These are phyloP conservation scores for Plicaturopsis crispa DNA, from an alignment of 768 basidiomycete species.

Conservation along the genomic window DNA sequence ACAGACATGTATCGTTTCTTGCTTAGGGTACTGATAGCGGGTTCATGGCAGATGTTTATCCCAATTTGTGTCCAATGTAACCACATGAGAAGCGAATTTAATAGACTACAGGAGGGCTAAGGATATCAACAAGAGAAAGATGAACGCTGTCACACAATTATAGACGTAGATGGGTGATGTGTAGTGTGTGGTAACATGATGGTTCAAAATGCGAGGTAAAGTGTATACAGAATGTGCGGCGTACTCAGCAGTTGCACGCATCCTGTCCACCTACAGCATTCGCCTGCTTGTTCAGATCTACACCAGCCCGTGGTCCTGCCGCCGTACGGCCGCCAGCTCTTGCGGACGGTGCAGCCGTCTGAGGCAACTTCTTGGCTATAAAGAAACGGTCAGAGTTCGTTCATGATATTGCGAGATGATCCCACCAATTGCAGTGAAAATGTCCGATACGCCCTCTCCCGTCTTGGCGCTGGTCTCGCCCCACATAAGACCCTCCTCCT, in stretches of 20 bases:
- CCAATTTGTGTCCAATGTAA: slow-evolving; percentile 30
- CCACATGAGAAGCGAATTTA: slow-evolving; percentile 15
- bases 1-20: too few relatives aligned
- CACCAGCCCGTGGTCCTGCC: slow-evolving; percentile 49
- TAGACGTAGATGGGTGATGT: too few relatives aligned
- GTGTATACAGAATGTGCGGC: background rate
- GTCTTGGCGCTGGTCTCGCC: slow-evolving; percentile 87
- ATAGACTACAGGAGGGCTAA: slow-evolving; percentile 16
- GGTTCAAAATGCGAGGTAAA: too few relatives aligned
- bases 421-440: slow-evolving; percentile 82
- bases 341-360: slow-evolving; percentile 62
- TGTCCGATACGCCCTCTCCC: slow-evolving; percentile 78
- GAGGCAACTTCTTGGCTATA: slow-evolving; percentile 84
- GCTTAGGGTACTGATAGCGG: too few relatives aligned
- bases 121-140: too few relatives aligned
- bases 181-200: too few relatives aligned
- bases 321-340: slow-evolving; percentile 49
- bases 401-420: slow-evolving; percentile 1
- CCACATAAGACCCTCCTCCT: slow-evolving; percentile 92
- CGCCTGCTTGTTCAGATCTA: slow-evolving; percentile 75
- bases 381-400: slow-evolving; percentile 5
- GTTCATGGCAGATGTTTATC: too few relatives aligned
- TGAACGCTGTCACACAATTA: too few relatives aligned
- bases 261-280: slow-evolving; percentile 46
- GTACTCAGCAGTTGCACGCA: slow-evolving; percentile 65